Evolutionary conservation across 148 eudicot species (phyloP), one percentile per base, ranked within the genome.

Genomic region (Selenicereus undatus): DNA sequence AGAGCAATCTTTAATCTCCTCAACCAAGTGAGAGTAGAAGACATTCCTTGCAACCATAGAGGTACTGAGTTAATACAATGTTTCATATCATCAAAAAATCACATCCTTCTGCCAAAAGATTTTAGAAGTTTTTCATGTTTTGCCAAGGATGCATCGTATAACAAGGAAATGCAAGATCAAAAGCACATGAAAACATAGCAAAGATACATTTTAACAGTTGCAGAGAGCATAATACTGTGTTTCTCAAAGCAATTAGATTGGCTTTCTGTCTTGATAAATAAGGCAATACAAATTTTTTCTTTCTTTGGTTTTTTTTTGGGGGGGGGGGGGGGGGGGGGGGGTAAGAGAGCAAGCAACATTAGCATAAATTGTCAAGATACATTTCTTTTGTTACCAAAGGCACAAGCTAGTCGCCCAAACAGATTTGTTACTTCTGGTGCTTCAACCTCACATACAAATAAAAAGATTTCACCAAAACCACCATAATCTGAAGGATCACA

Each of bases 1-100:
- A 93, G 85, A 76, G 95, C 94, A 75, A 93, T 87, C 85, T 89
- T 91, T 84, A 93, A 78, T 84, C 97, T 88, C 81, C 90, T 93
- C 79, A 89, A 79, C 97, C 97, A 93, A 42, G 94, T 90, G 39
- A 93, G 88, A 14, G 94, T 91, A 74, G 89, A 79, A 83, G 87
- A 87, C 86, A 89, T 90, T 87, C 91, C 97, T 93, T 42, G 56
- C 72, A 86, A 76, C 60, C 74, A 30, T 54, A 83, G 32, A 81
- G 16, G 76, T 64, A 21, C 35, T 32, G 26, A n/a, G 66, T 84
- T 21, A 68, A 32, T 30, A 66, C 62, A 79, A 42, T 8, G 72
- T 27, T 74, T 27, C 35, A 78, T 21, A 81, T 45, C 21, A 21
- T 20, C 52, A 43, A 73, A 73, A 0, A 71, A 35, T 35, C n/a